phyloP scores from a whole-genome alignment of 257 asterid genomes.

The Fraxinus anomala region DNA sequence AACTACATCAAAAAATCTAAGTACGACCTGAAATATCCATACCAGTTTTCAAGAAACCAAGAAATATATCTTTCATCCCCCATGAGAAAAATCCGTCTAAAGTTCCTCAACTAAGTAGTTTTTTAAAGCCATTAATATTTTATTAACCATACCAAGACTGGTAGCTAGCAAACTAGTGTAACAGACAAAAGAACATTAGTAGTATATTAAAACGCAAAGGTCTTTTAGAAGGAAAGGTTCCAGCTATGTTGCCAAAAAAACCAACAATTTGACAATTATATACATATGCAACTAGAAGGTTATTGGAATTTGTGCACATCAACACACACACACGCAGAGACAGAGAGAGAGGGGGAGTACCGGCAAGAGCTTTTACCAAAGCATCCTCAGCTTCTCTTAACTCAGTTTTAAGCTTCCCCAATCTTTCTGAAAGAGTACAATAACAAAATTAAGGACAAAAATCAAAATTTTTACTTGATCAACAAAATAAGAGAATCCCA shows the following conservation, averaged over 20 bases:
- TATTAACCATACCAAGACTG: slow-evolving; percentile 6
- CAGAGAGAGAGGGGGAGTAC: slow-evolving; percentile 34
- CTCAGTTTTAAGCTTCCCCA: slow-evolving; percentile 61
- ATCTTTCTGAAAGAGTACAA: slow-evolving; percentile 44
- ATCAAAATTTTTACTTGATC: neutral
- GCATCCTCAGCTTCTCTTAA: slow-evolving; percentile 70
- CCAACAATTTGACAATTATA: neutral
- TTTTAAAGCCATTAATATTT: neutral
- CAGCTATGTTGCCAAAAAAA: too few species aligned
- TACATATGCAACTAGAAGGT: neutral
- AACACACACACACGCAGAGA: neutral
- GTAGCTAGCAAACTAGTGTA: neutral
- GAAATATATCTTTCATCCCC: neutral
- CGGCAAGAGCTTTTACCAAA: slow-evolving; percentile 81
- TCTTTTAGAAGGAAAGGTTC: neutral
- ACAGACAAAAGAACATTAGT: neutral
- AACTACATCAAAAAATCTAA: neutral
- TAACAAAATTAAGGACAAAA: slow-evolving; percentile 22
- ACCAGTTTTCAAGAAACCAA: neutral
- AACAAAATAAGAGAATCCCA: neutral
- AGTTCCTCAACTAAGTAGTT: neutral
- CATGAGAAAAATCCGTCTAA: neutral
- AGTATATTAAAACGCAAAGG: neutral
- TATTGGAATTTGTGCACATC: neutral
- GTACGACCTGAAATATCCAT: neutral